Conservation (phyloP, 192 early-diverging fungal species). For the Dimargaris cristalligena region DNA sequence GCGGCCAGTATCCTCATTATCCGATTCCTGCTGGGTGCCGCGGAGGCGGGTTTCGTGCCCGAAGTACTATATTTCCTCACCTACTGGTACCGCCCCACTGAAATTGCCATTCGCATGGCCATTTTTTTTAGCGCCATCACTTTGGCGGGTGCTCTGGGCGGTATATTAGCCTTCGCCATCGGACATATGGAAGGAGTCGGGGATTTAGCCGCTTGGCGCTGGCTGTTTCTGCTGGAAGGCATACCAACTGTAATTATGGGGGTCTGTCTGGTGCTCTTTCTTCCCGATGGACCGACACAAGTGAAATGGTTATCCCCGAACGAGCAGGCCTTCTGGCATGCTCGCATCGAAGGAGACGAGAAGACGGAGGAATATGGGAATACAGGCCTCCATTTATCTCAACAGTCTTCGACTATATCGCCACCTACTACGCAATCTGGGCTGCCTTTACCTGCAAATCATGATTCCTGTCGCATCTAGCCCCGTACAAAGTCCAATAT, state of each 20-base stretch:
- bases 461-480: neutral
- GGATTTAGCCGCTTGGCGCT: slow-evolving; percentile 42
- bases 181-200: slow-evolving; percentile 29
- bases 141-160: slow-evolving; percentile 55
- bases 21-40: slow-evolving; percentile 32
- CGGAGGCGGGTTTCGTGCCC: slow-evolving; percentile 56
- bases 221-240: slow-evolving; percentile 58
- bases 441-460: neutral
- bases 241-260: slow-evolving; percentile 44
- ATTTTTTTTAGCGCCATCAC: slow-evolving; percentile 48
- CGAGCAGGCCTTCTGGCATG: neutral
- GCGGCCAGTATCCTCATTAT: slow-evolving; percentile 18
- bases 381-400: neutral
- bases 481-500: neutral
- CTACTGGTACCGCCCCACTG: slow-evolving; percentile 47
- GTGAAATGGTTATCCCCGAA: neutral
- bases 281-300: slow-evolving; percentile 36
- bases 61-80: slow-evolving; percentile 52
- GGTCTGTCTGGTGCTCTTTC: slow-evolving; percentile 25
- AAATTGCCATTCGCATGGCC: slow-evolving; percentile 43
- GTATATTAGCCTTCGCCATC: slow-evolving; percentile 50
- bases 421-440: neutral
- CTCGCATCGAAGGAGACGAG: too few species aligned
- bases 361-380: too few species aligned
- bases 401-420: neutral